Percentiles rank a stretch among this genome's conserved stretches.
These are phyloP conservation scores for Arbutus unedo DNA, from an alignment of 148 eudicot genomes.

Conservation along the genomic window DNA sequence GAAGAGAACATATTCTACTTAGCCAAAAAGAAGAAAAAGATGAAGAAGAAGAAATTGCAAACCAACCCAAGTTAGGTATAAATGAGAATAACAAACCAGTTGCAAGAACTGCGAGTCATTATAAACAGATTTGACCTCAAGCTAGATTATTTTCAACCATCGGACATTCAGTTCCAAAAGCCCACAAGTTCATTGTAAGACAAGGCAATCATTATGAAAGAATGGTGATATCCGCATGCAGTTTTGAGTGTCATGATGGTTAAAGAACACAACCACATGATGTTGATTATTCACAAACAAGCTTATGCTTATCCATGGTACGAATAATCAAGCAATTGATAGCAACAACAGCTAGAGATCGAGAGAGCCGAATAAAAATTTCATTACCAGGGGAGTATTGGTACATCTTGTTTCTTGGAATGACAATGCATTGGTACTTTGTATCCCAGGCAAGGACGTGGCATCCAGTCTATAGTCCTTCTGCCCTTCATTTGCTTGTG, in stretches of 20 bases:
- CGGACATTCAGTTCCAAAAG: neutral
- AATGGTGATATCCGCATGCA: neutral
- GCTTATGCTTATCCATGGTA: neutral
- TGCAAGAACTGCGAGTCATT: neutral
- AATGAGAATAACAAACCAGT: neutral
- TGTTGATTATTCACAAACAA: neutral
- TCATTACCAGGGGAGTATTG: constrained; percentile 42
- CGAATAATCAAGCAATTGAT: neutral
- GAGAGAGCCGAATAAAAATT: neutral
- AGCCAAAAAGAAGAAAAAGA: neutral
- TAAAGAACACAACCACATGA: neutral
- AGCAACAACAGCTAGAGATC: neutral
- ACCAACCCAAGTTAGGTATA: neutral
- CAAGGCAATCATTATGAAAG: neutral
- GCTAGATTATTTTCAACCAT: neutral
- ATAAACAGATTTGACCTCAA: neutral
- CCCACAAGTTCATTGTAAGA: neutral
- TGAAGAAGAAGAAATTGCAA: neutral
- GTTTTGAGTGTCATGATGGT: neutral
- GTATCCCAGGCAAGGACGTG: constrained; percentile 27
- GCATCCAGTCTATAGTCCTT: constrained; percentile 26
- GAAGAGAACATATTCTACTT: neutral
- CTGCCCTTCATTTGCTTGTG: constrained; percentile 25
- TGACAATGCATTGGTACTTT: constrained; percentile 13
- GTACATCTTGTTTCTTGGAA: constrained; percentile 14